Percentiles rank a stretch among this genome's conserved stretches.
phyloP scores from a whole-genome alignment of 2,329 filamentous ascomycete species.

The Massarina eburnea region DNA sequence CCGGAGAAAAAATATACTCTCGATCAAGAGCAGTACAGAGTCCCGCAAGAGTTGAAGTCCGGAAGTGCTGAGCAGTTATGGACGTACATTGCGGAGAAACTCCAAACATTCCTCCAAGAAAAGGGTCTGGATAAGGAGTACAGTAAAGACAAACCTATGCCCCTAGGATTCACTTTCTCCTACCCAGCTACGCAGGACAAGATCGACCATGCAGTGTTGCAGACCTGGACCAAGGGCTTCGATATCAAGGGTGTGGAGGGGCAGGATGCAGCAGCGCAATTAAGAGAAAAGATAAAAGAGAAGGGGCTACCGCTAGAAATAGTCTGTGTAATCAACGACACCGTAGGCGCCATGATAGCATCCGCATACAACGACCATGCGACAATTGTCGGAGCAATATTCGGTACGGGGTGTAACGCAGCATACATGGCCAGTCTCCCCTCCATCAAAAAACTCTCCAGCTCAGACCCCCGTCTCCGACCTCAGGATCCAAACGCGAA shows the following conservation, averaged over 20 bases:
- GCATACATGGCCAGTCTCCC: constrained; percentile 88
- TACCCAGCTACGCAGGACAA: constrained; percentile 93
- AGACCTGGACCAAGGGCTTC: constrained; percentile 97
- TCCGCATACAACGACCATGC: constrained; percentile 83
- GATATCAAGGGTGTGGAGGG: constrained; percentile 92
- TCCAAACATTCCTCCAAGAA: constrained; percentile 85
- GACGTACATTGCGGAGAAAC: constrained; percentile 92
- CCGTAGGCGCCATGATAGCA: constrained; percentile 86
- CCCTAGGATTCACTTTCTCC: constrained; percentile 93
- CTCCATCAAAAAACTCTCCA: constrained; percentile 73
- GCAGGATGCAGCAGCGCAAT: constrained; percentile 83
- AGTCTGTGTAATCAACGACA: constrained; percentile 88
- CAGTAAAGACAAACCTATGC: constrained; percentile 64
- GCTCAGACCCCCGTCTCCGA: constrained; percentile 6
- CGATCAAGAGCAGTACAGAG: constrained; percentile 92
- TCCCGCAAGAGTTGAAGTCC: constrained; percentile 90
- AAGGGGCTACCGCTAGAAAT: constrained; percentile 81
- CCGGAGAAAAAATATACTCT: constrained; percentile 64
- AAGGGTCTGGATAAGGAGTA: constrained; percentile 71
- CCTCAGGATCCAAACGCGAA: neutral
- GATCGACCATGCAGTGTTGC: constrained; percentile 88
- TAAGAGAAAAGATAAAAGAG: constrained; percentile 74
- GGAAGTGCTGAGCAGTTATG: constrained; percentile 83
- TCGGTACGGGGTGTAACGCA: constrained; percentile 91
- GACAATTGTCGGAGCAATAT: constrained; percentile 89